A percentile compares a stretch with the other conserved stretches of the same genome.
These are phyloP conservation scores for Chloranthus sessilifolius DNA, from an alignment of 164 flowering plant genomes.

Conservation along the genomic window DNA sequence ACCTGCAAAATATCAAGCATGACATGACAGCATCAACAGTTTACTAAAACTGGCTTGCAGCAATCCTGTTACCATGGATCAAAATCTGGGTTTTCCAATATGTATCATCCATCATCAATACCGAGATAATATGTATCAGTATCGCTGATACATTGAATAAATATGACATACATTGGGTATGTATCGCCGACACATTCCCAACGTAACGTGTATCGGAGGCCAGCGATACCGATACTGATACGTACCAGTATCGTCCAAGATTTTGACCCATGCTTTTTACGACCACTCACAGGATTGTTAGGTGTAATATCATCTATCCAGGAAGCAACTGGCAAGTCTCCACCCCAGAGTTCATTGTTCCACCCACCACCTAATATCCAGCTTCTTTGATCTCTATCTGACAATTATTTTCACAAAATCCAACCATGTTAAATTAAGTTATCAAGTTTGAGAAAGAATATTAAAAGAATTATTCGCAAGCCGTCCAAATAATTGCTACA, in stretches of 20 bases:
- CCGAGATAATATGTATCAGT: no score
- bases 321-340: constrained; percentile 65
- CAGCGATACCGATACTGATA: no score
- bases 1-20: constrained; percentile 37
- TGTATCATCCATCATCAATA: no score
- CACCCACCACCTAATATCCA: constrained; percentile 99
- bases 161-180: no score
- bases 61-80: not conserved
- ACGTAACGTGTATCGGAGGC: no score
- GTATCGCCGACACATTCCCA: no score
- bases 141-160: no score
- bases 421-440: not conserved
- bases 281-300: constrained; percentile 68
- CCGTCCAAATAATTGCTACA: no score
- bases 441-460: not conserved
- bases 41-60: not conserved
- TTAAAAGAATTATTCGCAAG: no score
- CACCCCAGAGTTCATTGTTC: constrained; percentile 96
- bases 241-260: no score
- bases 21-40: not conserved
- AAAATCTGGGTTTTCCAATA: no score
- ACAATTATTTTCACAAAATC: not conserved
- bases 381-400: constrained; percentile 50
- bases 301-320: constrained; percentile 90
- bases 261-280: no score